Evolutionary conservation across 805 yeast genomes (phyloP), one percentile per base, ranked within the genome.

Genomic region (Sungouiella blattae): DNA sequence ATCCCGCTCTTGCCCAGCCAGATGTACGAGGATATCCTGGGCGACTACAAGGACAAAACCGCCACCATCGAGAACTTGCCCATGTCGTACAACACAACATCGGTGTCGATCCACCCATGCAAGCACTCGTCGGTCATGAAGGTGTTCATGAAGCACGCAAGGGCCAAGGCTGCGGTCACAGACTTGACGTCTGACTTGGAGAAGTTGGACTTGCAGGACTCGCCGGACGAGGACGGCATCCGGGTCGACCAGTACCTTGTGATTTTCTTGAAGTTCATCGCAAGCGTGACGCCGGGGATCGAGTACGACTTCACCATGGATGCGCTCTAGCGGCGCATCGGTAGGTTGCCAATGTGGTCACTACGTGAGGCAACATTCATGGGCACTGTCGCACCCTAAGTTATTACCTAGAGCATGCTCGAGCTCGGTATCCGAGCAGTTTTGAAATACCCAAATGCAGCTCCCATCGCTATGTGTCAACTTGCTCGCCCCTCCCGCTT

Each of bases 231-330:
- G 23, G 47, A 37, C 6, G 65, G 62, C 3, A 69, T 91, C 6
- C 71, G 96, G 20, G 97, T 83, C 1, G 98, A 93, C 57, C 97
- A 89, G 55, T 93, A 93, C 56, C 63, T 93, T 46, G 72, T 93
- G 24, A 82, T 91, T 11, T 93, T 93, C 58, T 71, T 93, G 52
- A 93, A 93, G 62, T 93, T 93, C 54, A 91, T 93, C 31, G 85
- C 97, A 6, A 87, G 97, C 64, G 98, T 93, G 6, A 89, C 96
- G 1, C 98, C 98, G 0, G 96, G 97, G 12, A 89, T 93, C 37
- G 96, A 91, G 63, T 94, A 91, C 60, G 98, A 93, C 52, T 88
- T 88, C 57, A 93, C 98, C n/a, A 93, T 91, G 97, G 89, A 88
- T 58, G 97, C 95, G 1, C 77, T 84, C 53, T 83, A 53, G 33